Evolutionary conservation across 345 rosid species (phyloP).

Genomic region (Aquilaria malaccensis): DNA sequence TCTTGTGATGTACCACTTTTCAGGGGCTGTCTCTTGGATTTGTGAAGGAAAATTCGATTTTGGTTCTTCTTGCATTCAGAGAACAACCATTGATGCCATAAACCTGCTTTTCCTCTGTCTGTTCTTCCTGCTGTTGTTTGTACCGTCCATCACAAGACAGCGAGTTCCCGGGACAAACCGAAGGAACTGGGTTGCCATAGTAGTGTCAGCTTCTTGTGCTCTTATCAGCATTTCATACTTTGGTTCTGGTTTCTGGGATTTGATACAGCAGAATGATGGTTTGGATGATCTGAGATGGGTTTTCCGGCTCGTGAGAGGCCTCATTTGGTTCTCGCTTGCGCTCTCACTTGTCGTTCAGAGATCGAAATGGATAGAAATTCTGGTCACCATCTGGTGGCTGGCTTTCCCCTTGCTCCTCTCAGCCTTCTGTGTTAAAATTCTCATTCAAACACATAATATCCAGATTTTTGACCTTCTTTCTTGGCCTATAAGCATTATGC

Average conservation of each 20-base stretch:
- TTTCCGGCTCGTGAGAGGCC: conserved; percentile 37
- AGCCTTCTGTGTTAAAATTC: conserved; percentile 29
- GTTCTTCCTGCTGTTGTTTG: conserved; percentile 47
- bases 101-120: conserved; percentile 46
- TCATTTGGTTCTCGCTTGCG: conserved; percentile 52
- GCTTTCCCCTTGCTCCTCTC: conserved; percentile 38
- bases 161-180: conserved; percentile 7
- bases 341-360: conserved; percentile 49
- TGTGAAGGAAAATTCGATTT: conserved; percentile 40
- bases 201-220: conserved; percentile 36
- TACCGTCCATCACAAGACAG: conserved; percentile 19
- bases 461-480: conserved; percentile 29
- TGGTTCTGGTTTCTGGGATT: conserved; percentile 33
- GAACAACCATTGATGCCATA: conserved; percentile 43
- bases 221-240: conserved; percentile 32
- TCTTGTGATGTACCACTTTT: too few relatives aligned
- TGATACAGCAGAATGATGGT: conserved; percentile 8
- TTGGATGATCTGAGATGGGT: conserved; percentile 20
- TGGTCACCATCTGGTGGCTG: conserved; percentile 63
- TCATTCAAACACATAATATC: conserved; percentile 26
- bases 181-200: conserved; percentile 35
- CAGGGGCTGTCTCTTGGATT: conserved; percentile 45
- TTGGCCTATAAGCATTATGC: conserved; percentile 44
- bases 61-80: conserved; percentile 45
- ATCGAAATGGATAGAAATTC: conserved; percentile 34